phyloP scores from a whole-genome alignment of 768 basidiomycete genomes.

The Suillus subaureus region DNA sequence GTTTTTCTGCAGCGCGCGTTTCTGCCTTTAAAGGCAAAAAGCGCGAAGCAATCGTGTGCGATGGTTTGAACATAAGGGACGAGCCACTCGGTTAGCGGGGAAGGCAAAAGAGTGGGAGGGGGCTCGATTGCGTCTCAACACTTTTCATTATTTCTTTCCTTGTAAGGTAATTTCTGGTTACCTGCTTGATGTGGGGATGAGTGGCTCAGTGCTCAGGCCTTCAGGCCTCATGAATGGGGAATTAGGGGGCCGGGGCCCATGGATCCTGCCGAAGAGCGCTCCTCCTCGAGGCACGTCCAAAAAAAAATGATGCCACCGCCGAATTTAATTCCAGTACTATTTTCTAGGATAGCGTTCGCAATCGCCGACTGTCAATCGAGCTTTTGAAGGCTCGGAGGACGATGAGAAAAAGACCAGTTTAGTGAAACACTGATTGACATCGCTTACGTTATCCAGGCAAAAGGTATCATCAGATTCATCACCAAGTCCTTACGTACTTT shows the following conservation, averaged over 20 bases:
- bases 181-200: conserved; percentile 1
- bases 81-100: conserved; percentile 29
- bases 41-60: conserved; percentile 23
- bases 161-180: conserved; percentile 2
- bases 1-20: conserved; percentile 22
- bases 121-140: conserved; percentile 26
- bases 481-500: not conserved
- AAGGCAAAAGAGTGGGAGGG: conserved; percentile 12
- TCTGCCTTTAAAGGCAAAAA: conserved; percentile 22
- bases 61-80: conserved; percentile 18
- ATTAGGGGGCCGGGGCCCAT: not conserved
- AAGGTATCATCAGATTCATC: not conserved
- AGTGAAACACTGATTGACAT: not conserved
- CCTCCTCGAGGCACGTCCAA: not conserved
- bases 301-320: not conserved
- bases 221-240: not conserved
- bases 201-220: not conserved
- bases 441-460: conserved; percentile 6
- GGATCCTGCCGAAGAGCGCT: not conserved
- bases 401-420: not conserved
- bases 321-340: not conserved
- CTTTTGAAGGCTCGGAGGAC: not conserved
- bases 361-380: not conserved
- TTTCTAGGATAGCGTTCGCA: not conserved
- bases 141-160: conserved; percentile 16